Conservation (phyloP, 495 filamentous ascomycete genomes). For the Aspergillus biplanus region DNA sequence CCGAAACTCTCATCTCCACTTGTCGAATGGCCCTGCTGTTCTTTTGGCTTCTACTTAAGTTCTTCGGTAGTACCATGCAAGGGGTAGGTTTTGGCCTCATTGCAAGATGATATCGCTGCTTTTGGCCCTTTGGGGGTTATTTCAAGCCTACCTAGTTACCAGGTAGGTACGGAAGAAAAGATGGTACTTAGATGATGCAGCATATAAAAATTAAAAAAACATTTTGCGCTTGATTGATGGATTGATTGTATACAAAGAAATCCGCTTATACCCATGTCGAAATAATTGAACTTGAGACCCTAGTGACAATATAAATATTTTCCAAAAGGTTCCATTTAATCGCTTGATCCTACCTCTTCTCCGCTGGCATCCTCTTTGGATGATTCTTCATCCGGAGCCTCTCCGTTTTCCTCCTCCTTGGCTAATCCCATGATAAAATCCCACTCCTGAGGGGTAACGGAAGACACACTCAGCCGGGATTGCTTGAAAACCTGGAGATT, state of each 20-base stretch:
- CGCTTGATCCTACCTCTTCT: constrained; percentile 20
- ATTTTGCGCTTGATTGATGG: too few species aligned
- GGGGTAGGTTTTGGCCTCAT: too few species aligned
- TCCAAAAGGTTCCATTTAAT: constrained; percentile 15
- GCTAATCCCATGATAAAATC: constrained; percentile 67
- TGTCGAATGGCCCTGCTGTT: too few species aligned
- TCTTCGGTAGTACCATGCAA: too few species aligned
- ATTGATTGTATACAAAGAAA: constrained; percentile 28
- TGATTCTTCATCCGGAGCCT: constrained; percentile 16
- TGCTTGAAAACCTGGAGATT: constrained; percentile 83
- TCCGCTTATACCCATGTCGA: constrained; percentile 14
- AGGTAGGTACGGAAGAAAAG: too few species aligned
- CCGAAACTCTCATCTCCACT: too few species aligned
- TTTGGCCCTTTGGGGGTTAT: too few species aligned
- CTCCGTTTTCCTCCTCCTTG: constrained; percentile 25
- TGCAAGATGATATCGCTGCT: too few species aligned
- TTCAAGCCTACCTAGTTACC: too few species aligned
- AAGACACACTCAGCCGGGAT: constrained; percentile 80
- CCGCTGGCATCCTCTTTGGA: constrained; percentile 20
- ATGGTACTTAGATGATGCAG: too few species aligned
- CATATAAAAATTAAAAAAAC: background rate
- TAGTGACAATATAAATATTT: background rate
- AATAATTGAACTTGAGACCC: constrained; percentile 3
- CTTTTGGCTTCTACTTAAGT: too few species aligned
- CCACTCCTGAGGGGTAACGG: constrained; percentile 76